These are phyloP conservation scores for Lithocarpus polystachyus DNA, from an alignment of 306 rosid species.

Conservation along the genomic window DNA sequence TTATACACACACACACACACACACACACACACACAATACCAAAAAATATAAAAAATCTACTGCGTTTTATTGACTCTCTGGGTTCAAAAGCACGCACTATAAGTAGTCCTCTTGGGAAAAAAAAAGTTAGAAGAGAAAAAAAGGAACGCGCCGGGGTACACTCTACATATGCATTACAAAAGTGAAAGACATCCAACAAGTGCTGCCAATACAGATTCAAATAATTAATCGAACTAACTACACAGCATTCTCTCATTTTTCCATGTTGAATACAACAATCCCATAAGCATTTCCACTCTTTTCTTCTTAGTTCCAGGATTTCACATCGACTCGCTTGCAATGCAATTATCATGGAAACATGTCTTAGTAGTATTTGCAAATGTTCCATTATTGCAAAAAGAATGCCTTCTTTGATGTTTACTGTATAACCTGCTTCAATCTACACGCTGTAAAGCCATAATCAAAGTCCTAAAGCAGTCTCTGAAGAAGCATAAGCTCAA, in stretches of 20 bases:
- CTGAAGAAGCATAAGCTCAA: conserved; percentile 21
- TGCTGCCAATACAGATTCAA: conserved; percentile 32
- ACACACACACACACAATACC: no score
- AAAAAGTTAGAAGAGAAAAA: not conserved
- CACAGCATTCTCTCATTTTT: conserved; percentile 36
- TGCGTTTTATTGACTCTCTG: conserved; percentile 8
- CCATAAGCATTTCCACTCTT: conserved; percentile 18
- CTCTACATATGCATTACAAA: conserved; percentile 5
- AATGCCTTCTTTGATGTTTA: conserved; percentile 21
- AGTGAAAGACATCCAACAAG: conserved; percentile 1
- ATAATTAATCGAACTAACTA: conserved; percentile 29
- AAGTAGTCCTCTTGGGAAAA: conserved; percentile 5
- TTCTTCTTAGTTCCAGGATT: conserved; percentile 25
- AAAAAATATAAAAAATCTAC: not conserved
- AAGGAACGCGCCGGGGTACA: not conserved
- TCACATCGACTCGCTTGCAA: conserved; percentile 26
- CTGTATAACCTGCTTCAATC: conserved; percentile 13
- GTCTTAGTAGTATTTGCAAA: conserved; percentile 10
- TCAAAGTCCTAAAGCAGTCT: conserved; percentile 6
- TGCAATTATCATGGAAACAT: conserved; percentile 23
- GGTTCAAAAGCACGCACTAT: conserved; percentile 13
- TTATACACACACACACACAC: no score
- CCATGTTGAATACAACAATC: conserved; percentile 20
- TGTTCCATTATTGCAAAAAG: conserved; percentile 29
- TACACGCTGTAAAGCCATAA: conserved; percentile 26